Evolutionary conservation across 108 stramenopile genomes (phyloP).

Genomic region (Nitzschia putrida): DNA sequence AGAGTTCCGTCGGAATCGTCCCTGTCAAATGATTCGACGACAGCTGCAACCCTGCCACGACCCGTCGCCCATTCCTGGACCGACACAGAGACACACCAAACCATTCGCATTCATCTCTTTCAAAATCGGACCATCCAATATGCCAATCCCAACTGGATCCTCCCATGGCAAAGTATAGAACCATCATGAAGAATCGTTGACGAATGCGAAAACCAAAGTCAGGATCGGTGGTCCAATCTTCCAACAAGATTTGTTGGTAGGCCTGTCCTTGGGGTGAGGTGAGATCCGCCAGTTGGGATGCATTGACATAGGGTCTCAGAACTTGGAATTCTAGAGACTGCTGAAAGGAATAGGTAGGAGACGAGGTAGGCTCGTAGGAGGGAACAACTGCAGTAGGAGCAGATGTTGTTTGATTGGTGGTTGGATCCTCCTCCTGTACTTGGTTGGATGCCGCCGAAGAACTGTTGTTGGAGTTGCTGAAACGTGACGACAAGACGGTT

Average conservation of each 20-base stretch:
- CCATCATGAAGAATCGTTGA: slow-evolving; percentile 52
- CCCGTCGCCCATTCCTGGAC: background rate
- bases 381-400: background rate
- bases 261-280: slow-evolving; percentile 43
- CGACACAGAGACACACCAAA: slow-evolving; percentile 37
- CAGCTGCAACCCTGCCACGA: slow-evolving; percentile 18
- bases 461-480: no score
- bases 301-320: slow-evolving; percentile 7
- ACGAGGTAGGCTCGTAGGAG: background rate
- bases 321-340: slow-evolving; percentile 10
- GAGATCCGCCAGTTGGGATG: slow-evolving; percentile 25
- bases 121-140: slow-evolving; percentile 46
- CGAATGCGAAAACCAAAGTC: slow-evolving; percentile 18
- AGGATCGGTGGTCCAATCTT: background rate
- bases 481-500: slow-evolving; percentile 1
- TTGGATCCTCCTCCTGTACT: background rate
- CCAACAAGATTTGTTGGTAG: slow-evolving; percentile 12
- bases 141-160: slow-evolving; percentile 42
- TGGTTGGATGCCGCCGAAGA: background rate
- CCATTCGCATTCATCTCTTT: slow-evolving; percentile 55
- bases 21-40: slow-evolving; percentile 26
- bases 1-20: slow-evolving; percentile 35
- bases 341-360: slow-evolving; percentile 1
- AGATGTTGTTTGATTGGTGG: background rate
- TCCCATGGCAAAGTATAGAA: slow-evolving; percentile 43